phyloP scores from a whole-genome alignment of 1,139 yeast species.

The Zhuliangozyma blackwelliae region DNA sequence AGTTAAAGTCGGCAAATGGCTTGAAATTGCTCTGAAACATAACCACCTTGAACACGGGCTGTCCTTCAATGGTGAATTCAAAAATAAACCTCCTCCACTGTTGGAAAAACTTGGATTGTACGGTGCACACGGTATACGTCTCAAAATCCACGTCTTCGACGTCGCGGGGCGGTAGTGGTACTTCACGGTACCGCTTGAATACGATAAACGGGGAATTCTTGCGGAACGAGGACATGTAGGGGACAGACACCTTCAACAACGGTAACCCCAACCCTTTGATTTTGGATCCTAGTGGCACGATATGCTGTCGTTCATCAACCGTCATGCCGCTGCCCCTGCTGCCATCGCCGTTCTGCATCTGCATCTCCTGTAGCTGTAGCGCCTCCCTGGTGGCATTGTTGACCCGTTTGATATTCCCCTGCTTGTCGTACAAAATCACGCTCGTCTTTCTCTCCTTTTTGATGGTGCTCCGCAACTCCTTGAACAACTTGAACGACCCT shows the following conservation, averaged over 20 bases:
- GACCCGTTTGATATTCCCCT: constrained; percentile 19
- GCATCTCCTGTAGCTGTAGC: background rate
- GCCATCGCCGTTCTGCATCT: background rate
- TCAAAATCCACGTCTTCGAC: constrained; percentile 22
- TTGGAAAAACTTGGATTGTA: constrained; percentile 26
- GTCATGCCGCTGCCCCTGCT: constrained; percentile 3
- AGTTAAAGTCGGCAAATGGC: constrained; percentile 40
- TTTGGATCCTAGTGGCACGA: constrained; percentile 31
- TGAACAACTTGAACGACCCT: constrained; percentile 30
- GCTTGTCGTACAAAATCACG: constrained; percentile 19
- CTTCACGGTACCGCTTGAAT: constrained; percentile 30
- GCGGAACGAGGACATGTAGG: constrained; percentile 35
- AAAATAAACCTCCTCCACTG: constrained; percentile 28
- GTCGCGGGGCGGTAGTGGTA: constrained; percentile 23
- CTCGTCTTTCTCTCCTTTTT: constrained; percentile 22
- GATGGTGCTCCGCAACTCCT: constrained; percentile 19
- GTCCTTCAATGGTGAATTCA: constrained; percentile 7
- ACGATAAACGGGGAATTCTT: constrained; percentile 33
- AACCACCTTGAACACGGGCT: constrained; percentile 20
- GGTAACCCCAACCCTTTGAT: constrained; percentile 36
- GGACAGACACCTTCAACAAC: constrained; percentile 30
- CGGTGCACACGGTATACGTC: constrained; percentile 32
- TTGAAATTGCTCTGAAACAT: constrained; percentile 34
- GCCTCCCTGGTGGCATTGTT: constrained; percentile 8
- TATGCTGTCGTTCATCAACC: constrained; percentile 29